phyloP scores from a whole-genome alignment of 2,329 filamentous ascomycete genomes.

The Pochonia chlamydosporia region DNA sequence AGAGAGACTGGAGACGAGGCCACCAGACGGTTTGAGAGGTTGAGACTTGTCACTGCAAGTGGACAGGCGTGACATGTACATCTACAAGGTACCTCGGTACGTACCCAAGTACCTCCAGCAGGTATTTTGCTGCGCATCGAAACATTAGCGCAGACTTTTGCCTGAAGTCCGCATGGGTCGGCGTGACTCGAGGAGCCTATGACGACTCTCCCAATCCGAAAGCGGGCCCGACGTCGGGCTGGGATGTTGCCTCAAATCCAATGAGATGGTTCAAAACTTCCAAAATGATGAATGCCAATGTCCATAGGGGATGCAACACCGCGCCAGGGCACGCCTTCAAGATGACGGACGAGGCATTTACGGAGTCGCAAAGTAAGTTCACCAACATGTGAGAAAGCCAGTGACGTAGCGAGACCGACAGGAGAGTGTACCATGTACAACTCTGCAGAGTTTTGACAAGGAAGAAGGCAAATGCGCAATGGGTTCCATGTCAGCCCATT shows the following conservation, averaged over 20 bases:
- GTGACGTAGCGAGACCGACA: not conserved
- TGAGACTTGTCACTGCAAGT: not conserved
- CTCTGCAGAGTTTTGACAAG: not conserved
- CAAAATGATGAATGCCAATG: conserved; percentile 7
- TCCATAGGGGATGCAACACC: conserved; percentile 3
- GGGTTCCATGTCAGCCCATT: not conserved
- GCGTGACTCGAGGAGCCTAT: conserved; percentile 6
- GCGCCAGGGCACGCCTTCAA: conserved; percentile 8
- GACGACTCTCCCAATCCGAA: conserved; percentile 1
- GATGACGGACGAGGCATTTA: conserved; percentile 15
- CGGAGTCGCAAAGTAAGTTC: conserved; percentile 9
- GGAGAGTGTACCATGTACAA: conserved; percentile 1
- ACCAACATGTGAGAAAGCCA: conserved; percentile 2
- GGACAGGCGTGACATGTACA: not conserved
- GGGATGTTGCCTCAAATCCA: conserved; percentile 8
- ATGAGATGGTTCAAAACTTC: conserved; percentile 6
- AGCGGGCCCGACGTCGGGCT: conserved; percentile 7
- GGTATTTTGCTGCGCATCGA: not conserved
- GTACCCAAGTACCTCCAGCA: not conserved
- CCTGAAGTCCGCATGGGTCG: conserved; percentile 1
- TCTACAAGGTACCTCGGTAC: not conserved
- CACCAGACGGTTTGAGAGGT: too few relatives aligned
- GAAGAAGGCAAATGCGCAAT: not conserved
- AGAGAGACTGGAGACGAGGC: too few relatives aligned
- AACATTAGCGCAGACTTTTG: conserved; percentile 2